Conservation (phyloP, 2,329 filamentous ascomycete genomes). For the Aspergillus felis region DNA sequence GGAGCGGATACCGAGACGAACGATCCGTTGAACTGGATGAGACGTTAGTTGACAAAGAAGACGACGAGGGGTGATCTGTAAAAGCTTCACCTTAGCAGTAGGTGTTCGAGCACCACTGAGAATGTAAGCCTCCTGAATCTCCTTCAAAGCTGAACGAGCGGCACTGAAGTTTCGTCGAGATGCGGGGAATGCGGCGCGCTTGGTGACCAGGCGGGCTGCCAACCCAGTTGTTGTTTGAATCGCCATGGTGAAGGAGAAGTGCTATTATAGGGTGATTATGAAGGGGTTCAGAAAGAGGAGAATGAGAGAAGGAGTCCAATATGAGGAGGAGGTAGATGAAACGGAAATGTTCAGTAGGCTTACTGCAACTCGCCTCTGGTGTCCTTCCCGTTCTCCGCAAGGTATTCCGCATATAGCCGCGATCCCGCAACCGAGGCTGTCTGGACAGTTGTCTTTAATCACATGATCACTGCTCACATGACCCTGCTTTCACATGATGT, state of each 20-base stretch:
- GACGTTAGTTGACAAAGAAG: conserved; percentile 6
- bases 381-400: conserved; percentile 9
- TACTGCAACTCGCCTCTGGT: background rate
- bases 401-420: conserved; percentile 23
- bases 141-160: conserved; percentile 49
- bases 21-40: conserved; percentile 83
- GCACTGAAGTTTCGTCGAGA: conserved; percentile 51
- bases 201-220: conserved; percentile 24
- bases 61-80: background rate
- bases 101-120: conserved; percentile 85
- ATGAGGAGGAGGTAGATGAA: conserved; percentile 3
- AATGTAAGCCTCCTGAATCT: conserved; percentile 91
- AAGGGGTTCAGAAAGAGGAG: background rate
- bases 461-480: conserved; percentile 8
- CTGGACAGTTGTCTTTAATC: background rate
- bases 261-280: background rate
- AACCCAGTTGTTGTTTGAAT: conserved; percentile 23
- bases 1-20: conserved; percentile 79
- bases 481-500: background rate
- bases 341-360: background rate
- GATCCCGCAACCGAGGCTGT: conserved; percentile 27
- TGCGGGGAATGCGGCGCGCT: conserved; percentile 35
- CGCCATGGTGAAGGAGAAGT: conserved; percentile 13
- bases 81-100: conserved; percentile 67
- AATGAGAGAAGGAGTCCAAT: conserved; percentile 1